Percentiles rank a stretch among this genome's conserved stretches.
These are phyloP conservation scores for Neonectria coccinea DNA, from an alignment of 2,329 filamentous ascomycete species.

Conservation along the genomic window DNA sequence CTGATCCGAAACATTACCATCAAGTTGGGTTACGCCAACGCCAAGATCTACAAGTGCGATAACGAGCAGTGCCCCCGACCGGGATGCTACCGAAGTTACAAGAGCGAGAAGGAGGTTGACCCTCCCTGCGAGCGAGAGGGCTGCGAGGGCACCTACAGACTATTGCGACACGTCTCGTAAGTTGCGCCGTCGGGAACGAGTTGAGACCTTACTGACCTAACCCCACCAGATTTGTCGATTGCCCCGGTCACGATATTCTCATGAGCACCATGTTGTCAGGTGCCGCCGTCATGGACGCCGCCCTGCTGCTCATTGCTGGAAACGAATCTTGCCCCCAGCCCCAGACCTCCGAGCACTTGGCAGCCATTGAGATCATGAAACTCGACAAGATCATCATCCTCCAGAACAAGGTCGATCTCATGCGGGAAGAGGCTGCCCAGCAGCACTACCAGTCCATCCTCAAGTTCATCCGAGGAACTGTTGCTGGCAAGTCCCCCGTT, in stretches of 20 bases:
- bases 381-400: conserved; percentile 99
- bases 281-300: conserved; percentile 99
- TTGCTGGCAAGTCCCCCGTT: conserved; percentile 93
- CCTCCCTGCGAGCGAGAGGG: conserved; percentile 95
- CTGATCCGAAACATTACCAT: conserved; percentile 99
- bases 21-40: conserved; percentile 99
- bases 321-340: conserved; percentile 99
- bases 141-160: conserved; percentile 86
- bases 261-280: conserved; percentile 99
- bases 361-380: conserved; percentile 99
- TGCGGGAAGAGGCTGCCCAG: conserved; percentile 93
- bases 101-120: conserved; percentile 99
- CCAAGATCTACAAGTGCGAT: conserved; percentile 99
- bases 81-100: conserved; percentile 95
- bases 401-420: conserved; percentile 99
- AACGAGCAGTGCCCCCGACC: conserved; percentile 90
- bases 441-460: conserved; percentile 97
- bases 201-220: conserved; percentile 37
- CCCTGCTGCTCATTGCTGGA: conserved; percentile 93
- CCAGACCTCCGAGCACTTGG: conserved; percentile 98
- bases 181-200: conserved; percentile 52
- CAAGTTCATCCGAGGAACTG: conserved; percentile 98
- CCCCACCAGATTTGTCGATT: conserved; percentile 85
- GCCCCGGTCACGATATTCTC: conserved; percentile 99
- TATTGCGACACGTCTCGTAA: conserved; percentile 93